Conservation (phyloP, 306 rosid genomes). For the Leucaena leucocephala region DNA sequence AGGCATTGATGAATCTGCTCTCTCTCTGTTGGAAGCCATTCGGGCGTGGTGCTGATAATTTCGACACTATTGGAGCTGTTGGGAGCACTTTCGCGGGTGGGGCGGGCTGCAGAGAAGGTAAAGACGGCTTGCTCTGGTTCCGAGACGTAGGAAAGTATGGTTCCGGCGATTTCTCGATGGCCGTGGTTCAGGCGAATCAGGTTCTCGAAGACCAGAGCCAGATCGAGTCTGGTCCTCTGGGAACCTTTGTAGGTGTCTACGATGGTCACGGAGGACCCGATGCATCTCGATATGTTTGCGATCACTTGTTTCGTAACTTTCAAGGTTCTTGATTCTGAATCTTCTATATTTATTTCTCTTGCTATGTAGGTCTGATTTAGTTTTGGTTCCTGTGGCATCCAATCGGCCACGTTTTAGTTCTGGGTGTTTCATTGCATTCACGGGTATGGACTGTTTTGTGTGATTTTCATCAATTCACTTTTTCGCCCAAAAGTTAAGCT, state of each 20-base stretch:
- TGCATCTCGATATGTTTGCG: slow-evolving; percentile 78
- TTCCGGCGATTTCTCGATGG: slow-evolving; percentile 86
- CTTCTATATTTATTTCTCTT: background rate
- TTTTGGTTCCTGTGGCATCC: slow-evolving; percentile 29
- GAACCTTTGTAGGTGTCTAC: slow-evolving; percentile 84
- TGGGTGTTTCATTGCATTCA: slow-evolving; percentile 24
- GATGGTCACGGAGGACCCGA: slow-evolving; percentile 95
- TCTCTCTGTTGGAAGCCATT: slow-evolving; percentile 83
- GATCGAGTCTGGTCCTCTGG: slow-evolving; percentile 83
- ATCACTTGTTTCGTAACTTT: slow-evolving; percentile 68
- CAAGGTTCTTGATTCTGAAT: slow-evolving; percentile 56
- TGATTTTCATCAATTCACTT: slow-evolving; percentile 43
- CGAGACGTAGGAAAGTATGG: slow-evolving; percentile 65
- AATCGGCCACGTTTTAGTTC: slow-evolving; percentile 27
- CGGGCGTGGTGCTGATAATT: slow-evolving; percentile 50
- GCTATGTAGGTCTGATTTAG: background rate
- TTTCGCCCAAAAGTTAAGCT: slow-evolving; percentile 16
- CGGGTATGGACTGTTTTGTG: slow-evolving; percentile 30
- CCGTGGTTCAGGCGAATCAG: slow-evolving; percentile 87
- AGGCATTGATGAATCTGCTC: slow-evolving; percentile 83
- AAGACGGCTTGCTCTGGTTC: slow-evolving; percentile 75
- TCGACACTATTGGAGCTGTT: slow-evolving; percentile 41
- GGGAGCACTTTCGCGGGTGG: slow-evolving; percentile 38
- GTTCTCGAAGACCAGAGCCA: slow-evolving; percentile 89
- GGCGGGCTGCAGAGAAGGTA: slow-evolving; percentile 58